Evolutionary conservation across 2,329 filamentous ascomycete species (phyloP).

Genomic region (Botrytis paeoniae): DNA sequence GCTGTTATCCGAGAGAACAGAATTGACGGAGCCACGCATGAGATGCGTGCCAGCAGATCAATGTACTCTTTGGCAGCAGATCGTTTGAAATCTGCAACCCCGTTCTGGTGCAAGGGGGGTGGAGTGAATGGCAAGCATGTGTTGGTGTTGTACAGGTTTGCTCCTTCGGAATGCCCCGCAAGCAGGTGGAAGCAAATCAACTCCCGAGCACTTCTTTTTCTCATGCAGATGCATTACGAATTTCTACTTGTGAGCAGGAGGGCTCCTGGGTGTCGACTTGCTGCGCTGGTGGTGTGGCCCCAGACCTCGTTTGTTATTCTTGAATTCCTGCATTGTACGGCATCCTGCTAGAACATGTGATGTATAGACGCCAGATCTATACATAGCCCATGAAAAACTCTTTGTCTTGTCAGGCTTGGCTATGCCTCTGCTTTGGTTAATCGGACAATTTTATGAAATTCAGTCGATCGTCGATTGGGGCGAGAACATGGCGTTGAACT

Average conservation of each 20-base stretch:
- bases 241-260: not conserved
- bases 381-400: not conserved
- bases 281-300: not conserved
- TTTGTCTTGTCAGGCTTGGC: not conserved
- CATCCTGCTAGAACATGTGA: not conserved
- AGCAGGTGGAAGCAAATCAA: not conserved
- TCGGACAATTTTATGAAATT: not conserved
- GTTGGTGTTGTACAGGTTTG: not conserved
- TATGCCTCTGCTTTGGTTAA: not conserved
- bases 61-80: not conserved
- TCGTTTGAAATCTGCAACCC: slow-evolving; percentile 1
- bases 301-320: not conserved
- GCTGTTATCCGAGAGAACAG: not conserved
- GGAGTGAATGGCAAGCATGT: slow-evolving; percentile 2
- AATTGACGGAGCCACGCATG: not conserved
- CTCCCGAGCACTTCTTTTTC: not conserved
- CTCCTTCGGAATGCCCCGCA: not conserved
- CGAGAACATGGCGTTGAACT: not conserved
- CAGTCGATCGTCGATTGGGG: not conserved
- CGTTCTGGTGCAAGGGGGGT: not conserved
- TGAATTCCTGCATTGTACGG: not conserved
- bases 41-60: not conserved
- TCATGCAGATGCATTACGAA: not conserved
- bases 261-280: not conserved
- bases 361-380: not conserved